A percentile compares a stretch with the other conserved stretches of the same genome.
phyloP scores from a whole-genome alignment of 805 yeast genomes.

The Metschnikowia lachancei region DNA sequence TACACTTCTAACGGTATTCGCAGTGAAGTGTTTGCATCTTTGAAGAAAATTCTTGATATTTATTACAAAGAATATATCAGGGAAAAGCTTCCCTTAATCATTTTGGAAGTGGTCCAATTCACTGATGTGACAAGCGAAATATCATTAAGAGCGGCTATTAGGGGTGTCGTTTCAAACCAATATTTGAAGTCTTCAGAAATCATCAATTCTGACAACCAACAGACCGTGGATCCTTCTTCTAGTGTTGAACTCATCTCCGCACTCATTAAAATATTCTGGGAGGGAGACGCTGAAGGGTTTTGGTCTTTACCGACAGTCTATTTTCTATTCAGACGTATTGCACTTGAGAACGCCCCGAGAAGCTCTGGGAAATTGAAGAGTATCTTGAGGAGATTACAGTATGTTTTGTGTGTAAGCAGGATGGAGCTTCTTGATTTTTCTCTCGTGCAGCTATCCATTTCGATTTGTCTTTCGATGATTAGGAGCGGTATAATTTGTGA shows the following conservation, averaged over 20 bases:
- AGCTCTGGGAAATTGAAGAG: background rate
- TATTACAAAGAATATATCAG: constrained; percentile 23
- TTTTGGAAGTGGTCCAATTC: constrained; percentile 36
- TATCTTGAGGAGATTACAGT: constrained; percentile 11
- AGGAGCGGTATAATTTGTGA: constrained; percentile 5
- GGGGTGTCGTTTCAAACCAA: background rate
- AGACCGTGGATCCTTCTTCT: constrained; percentile 19
- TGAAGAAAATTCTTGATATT: constrained; percentile 19
- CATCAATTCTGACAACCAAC: background rate
- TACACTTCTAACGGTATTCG: constrained; percentile 40
- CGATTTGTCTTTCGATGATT: constrained; percentile 6
- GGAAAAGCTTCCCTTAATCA: constrained; percentile 30
- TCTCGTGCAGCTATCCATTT: constrained; percentile 1
- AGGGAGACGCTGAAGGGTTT: constrained; percentile 14
- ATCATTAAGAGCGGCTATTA: constrained; percentile 6
- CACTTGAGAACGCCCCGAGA: background rate
- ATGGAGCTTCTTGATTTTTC: background rate
- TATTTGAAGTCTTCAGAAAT: background rate
- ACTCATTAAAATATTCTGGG: constrained; percentile 24
- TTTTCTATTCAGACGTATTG: constrained; percentile 36
- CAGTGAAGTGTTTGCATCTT: constrained; percentile 27
- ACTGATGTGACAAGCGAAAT: constrained; percentile 40
- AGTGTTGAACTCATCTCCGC: constrained; percentile 26
- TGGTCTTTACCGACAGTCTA: constrained; percentile 38
- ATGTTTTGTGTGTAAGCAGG: constrained; percentile 9